Evolutionary conservation across 2,329 filamentous ascomycete species (phyloP).

Genomic region (Atkinsonella texensis): DNA sequence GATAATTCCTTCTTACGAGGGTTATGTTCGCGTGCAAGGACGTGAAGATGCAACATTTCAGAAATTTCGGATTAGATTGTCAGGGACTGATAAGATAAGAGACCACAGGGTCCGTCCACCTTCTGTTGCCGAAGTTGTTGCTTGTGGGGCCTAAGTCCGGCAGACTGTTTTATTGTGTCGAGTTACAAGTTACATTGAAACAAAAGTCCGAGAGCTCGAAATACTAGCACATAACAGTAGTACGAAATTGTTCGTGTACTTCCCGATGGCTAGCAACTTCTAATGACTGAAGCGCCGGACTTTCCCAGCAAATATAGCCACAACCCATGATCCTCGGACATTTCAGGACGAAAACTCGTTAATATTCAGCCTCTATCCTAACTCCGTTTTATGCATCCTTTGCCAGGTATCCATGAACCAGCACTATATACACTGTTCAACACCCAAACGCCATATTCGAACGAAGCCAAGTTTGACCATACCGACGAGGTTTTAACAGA

Average conservation of each 20-base stretch:
- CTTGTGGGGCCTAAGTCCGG: background rate
- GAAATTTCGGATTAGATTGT: conserved; percentile 1
- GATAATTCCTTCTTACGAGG: background rate
- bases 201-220: no score
- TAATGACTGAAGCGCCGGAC: no score
- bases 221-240: no score
- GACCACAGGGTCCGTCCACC: background rate
- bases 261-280: no score
- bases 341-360: background rate
- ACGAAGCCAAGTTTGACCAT: background rate
- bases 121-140: background rate
- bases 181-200: no score
- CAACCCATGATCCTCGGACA: no score
- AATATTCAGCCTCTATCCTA: background rate
- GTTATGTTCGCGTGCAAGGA: background rate
- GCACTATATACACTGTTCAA: background rate
- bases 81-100: conserved; percentile 4
- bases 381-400: background rate
- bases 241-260: no score
- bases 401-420: background rate
- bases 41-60: conserved; percentile 1
- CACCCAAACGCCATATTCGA: background rate
- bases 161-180: no score
- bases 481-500: background rate
- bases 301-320: no score